A percentile compares a stretch with the other conserved stretches of the same genome.
Conservation (phyloP, 495 filamentous ascomycete species). For the Penicillium paradoxum region DNA sequence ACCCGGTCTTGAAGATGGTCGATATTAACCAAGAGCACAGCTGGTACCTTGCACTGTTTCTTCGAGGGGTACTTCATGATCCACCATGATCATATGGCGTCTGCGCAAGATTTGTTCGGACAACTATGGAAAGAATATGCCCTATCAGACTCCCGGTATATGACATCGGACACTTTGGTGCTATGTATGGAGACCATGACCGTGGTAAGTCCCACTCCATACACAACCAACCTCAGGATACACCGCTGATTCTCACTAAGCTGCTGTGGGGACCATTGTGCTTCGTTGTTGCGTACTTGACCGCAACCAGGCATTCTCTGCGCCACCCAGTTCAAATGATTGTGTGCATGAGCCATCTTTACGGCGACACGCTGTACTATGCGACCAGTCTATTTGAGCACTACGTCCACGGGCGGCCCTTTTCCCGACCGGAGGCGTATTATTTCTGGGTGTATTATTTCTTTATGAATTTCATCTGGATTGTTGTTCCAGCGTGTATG, state of each 20-base stretch:
- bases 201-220: constrained; percentile 50
- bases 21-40: constrained; percentile 32
- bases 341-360: constrained; percentile 75
- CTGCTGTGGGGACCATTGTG: constrained; percentile 78
- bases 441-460: constrained; percentile 92
- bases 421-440: constrained; percentile 69
- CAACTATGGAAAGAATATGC: constrained; percentile 91
- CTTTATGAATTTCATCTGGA: constrained; percentile 84
- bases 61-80: constrained; percentile 83
- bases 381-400: constrained; percentile 70
- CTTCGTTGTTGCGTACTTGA: constrained; percentile 57
- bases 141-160: constrained; percentile 75
- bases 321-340: constrained; percentile 69
- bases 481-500: constrained; percentile 62
- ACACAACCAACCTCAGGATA: not conserved
- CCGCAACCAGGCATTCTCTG: constrained; percentile 52
- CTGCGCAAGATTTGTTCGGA: constrained; percentile 59
- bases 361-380: constrained; percentile 83
- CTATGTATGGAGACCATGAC: constrained; percentile 82
- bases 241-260: constrained; percentile 30
- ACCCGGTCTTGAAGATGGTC: not conserved
- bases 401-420: constrained; percentile 49
- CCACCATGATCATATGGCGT: constrained; percentile 57
- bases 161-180: constrained; percentile 74
- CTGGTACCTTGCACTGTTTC: constrained; percentile 64